Percentiles rank a stretch among this genome's conserved stretches.
These are phyloP conservation scores for Xylaria castorea DNA, from an alignment of 495 filamentous ascomycete genomes.

Conservation along the genomic window DNA sequence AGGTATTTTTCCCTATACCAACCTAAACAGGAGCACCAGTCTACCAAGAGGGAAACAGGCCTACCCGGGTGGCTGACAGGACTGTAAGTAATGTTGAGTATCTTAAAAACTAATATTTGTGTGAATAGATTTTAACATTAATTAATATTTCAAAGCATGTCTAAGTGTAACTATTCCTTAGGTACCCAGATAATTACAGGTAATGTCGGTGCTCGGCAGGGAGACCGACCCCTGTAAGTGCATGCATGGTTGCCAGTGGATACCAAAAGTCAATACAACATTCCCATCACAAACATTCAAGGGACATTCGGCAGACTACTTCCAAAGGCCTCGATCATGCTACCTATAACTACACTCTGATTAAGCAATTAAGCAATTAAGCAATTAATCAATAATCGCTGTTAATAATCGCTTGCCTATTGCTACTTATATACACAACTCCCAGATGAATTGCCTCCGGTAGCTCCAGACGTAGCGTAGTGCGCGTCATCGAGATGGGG, in stretches of 20 bases:
- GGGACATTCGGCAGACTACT: not conserved
- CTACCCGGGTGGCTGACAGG: not conserved
- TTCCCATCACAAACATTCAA: constrained; percentile 17
- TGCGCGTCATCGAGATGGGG: constrained; percentile 53
- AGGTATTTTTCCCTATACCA: too few relatives aligned
- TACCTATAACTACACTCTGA: not conserved
- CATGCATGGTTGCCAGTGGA: constrained; percentile 29
- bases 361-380: too few relatives aligned
- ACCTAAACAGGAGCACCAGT: too few relatives aligned
- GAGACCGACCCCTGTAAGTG: constrained; percentile 11
- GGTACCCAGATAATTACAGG: not conserved
- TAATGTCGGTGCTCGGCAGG: not conserved
- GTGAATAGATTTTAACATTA: not conserved
- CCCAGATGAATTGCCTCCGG: constrained; percentile 18
- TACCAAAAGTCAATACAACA: constrained; percentile 31
- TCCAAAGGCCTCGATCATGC: not conserved
- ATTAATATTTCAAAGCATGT: not conserved
- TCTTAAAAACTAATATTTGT: not conserved
- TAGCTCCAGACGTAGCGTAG: not conserved
- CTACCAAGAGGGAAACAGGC: not conserved
- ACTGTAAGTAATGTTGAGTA: not conserved
- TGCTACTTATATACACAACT: not conserved
- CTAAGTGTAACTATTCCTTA: not conserved
- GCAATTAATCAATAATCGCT: too few relatives aligned
- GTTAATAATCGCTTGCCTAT: not conserved